Evolutionary conservation across 2,329 filamentous ascomycete species (phyloP).

Genomic region (Madurella mycetomatis): DNA sequence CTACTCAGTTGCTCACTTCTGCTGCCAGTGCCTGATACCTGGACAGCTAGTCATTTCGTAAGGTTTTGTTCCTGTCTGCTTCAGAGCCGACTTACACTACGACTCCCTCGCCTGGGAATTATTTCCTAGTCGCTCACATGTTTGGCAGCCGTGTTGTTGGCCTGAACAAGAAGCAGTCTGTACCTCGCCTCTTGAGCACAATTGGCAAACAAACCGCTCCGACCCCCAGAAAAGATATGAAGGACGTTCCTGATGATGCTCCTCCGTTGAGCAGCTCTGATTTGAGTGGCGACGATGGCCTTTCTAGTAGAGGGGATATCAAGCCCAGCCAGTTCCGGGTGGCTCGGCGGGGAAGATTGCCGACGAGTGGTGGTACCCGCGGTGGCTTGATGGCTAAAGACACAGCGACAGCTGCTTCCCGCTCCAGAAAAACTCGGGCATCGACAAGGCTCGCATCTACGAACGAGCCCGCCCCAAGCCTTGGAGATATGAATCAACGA

Average conservation of each 20-base stretch:
- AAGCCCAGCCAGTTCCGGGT: constrained; percentile 2
- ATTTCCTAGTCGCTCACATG: neutral
- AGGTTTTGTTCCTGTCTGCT: neutral
- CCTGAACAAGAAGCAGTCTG: constrained; percentile 9
- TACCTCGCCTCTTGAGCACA: constrained; percentile 2
- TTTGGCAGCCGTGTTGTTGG: constrained; percentile 2
- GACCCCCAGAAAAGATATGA: neutral
- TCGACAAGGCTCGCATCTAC: neutral
- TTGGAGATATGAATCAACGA: neutral
- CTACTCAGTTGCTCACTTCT: too few relatives aligned
- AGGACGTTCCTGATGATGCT: constrained; percentile 6
- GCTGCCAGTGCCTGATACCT: too few relatives aligned
- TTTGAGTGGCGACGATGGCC: constrained; percentile 4
- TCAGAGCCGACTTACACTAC: neutral
- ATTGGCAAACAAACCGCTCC: neutral
- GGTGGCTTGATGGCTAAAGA: neutral
- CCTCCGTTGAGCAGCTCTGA: constrained; percentile 16
- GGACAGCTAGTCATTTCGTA: too few relatives aligned
- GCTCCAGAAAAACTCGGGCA: neutral
- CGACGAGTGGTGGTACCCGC: neutral
- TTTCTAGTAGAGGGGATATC: constrained; percentile 9
- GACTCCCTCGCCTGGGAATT: neutral
- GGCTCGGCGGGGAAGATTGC: neutral
- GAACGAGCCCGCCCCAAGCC: neutral
- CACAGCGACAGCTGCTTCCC: neutral